A percentile compares a stretch with the other conserved stretches of the same genome.
Conservation (phyloP, 2,329 filamentous ascomycete genomes). For the Dothideomycetes sp. region DNA sequence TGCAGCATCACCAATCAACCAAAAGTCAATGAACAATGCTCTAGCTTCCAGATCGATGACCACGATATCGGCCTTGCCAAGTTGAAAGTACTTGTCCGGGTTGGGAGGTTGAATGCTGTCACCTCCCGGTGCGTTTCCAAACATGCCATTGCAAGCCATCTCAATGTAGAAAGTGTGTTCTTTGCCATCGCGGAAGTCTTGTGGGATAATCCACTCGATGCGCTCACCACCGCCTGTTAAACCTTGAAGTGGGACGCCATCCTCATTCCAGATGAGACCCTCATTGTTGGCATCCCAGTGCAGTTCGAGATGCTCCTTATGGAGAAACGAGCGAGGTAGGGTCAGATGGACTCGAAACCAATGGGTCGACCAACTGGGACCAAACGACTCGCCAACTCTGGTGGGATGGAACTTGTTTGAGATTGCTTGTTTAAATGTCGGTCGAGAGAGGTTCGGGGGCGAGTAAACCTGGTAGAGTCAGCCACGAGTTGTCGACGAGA, state of each 20-base stretch:
- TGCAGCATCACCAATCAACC: conserved; percentile 88
- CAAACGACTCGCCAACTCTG: conserved; percentile 67
- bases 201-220: conserved; percentile 81
- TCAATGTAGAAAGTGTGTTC: conserved; percentile 89
- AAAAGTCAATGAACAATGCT: conserved; percentile 80
- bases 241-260: conserved; percentile 84
- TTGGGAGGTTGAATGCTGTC: conserved; percentile 82
- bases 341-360: conserved; percentile 85
- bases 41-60: conserved; percentile 80
- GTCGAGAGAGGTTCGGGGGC: conserved; percentile 66
- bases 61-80: conserved; percentile 72
- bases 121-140: conserved; percentile 77
- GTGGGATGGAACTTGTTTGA: conserved; percentile 60
- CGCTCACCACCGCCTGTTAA: conserved; percentile 83
- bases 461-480: conserved; percentile 47
- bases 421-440: conserved; percentile 74
- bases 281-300: conserved; percentile 96
- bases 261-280: conserved; percentile 83
- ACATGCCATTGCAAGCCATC: conserved; percentile 98
- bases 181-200: conserved; percentile 70
- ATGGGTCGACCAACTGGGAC: conserved; percentile 93
- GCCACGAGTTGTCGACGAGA: not conserved
- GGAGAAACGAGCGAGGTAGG: conserved; percentile 58
- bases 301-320: conserved; percentile 80
- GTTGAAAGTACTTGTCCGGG: conserved; percentile 69